Evolutionary conservation across 371 early-diverging fungal genomes (phyloP).

Genomic region (Apophysomyces sp.): DNA sequence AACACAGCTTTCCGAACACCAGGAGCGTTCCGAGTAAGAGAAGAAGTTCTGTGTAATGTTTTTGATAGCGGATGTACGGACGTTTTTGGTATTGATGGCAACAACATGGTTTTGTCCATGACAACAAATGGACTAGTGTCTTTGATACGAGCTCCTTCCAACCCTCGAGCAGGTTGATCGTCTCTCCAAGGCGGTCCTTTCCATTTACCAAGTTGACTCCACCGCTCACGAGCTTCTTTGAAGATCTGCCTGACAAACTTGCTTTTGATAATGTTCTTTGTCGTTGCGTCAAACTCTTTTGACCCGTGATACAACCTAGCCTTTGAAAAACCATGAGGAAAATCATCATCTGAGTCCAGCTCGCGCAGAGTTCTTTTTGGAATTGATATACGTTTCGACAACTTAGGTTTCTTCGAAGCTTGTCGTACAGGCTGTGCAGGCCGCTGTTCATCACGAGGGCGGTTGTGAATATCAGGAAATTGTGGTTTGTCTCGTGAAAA

Average conservation of each 20-base stretch:
- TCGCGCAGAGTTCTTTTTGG: constrained; percentile 12
- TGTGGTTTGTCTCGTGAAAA: background rate
- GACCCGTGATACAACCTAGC: background rate
- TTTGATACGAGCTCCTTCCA: background rate
- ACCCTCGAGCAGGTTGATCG: background rate
- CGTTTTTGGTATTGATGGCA: constrained; percentile 1
- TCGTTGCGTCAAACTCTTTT: constrained; percentile 3
- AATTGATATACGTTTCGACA: constrained; percentile 22
- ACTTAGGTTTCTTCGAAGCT: constrained; percentile 18
- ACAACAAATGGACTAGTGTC: background rate
- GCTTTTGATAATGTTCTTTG: constrained; percentile 19
- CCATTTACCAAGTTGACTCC: background rate
- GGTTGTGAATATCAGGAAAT: constrained; percentile 11
- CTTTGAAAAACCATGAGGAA: background rate
- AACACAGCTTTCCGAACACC: constrained; percentile 53
- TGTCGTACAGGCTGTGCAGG: constrained; percentile 6
- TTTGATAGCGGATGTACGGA: background rate
- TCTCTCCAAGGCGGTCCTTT: background rate
- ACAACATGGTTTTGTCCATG: background rate
- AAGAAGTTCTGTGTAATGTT: background rate
- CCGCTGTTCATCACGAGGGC: background rate
- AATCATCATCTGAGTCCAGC: constrained; percentile 4
- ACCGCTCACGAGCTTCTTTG: constrained; percentile 11
- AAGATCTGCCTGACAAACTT: constrained; percentile 8
- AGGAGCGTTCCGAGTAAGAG: background rate